Base-by-base conservation (phyloP, 176 grass and related monocot species). In the Luzula sylvatica region DNA sequence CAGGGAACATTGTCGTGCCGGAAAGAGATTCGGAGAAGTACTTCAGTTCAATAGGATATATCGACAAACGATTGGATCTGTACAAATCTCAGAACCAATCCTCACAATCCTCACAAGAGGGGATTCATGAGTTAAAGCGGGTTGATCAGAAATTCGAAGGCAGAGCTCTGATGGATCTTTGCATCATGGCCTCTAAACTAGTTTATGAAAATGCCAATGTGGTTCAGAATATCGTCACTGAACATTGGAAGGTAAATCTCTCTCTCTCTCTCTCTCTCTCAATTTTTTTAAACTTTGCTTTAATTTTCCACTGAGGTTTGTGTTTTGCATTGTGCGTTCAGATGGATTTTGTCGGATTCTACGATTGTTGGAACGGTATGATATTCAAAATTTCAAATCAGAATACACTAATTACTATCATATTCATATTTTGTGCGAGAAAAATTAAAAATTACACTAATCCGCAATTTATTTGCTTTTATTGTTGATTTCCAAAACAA, bases 301-400 rank as follows among this genome's bases (percentile, higher is more conserved):
- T n/a, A n/a, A n/a, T n/a, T 41, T 57, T 18, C 11, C 15, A 5
- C 3, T 8, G 18, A 21, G 14, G 11, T 72, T 14, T 42, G 17
- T 6, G 23, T 67, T 21, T 28, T 52, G 21, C 12, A 51, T 68
- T 27, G 8, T 69, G 11, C 55, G 51, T 9, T 14, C 65, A 76
- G 73, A 68, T 76, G 73, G 64, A 76, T 61, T 63, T 76, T 39
- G 73, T 76, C 53, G 65, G 46, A 24, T 69, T 76, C 64, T 76
- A 68, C 64, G 46, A 55, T 46, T 76, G 73, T 54, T 76, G 73
- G 73, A 69, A 76, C 49, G 73, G 73, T 76, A 76, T 35, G 9
- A 35, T n/a, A n/a, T n/a, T 9, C 9, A 35, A 35, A 7, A 7
- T 7, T 9, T 9, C 5, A 35, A 7, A 35, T n/a, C n/a, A n/a